phyloP scores from a whole-genome alignment of 2,329 filamentous ascomycete species.

The Colletotrichum lentis region DNA sequence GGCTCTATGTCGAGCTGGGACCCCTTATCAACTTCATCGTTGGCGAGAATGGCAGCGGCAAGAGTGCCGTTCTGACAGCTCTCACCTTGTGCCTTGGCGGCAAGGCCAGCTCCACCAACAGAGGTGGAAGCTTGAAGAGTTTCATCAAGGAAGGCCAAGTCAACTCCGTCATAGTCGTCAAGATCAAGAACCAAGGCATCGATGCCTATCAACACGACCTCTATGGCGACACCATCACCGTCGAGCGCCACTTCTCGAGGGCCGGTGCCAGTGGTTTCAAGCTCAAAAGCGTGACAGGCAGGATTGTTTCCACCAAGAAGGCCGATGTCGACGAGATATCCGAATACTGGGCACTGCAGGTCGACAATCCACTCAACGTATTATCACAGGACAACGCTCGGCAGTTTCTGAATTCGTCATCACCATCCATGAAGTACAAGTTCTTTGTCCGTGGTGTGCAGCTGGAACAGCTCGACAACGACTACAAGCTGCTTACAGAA shows the following conservation, averaged over 20 bases:
- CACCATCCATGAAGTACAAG: constrained; percentile 86
- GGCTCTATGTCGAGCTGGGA: constrained; percentile 83
- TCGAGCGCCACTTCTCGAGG: constrained; percentile 88
- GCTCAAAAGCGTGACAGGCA: constrained; percentile 76
- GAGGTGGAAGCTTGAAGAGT: constrained; percentile 85
- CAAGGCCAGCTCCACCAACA: constrained; percentile 91
- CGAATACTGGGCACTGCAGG: constrained; percentile 91
- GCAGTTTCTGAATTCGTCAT: constrained; percentile 88
- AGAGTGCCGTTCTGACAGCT: constrained; percentile 93
- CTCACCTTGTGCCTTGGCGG: constrained; percentile 94
- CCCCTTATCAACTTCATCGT: constrained; percentile 98
- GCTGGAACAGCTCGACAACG: constrained; percentile 87
- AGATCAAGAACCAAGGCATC: constrained; percentile 88
- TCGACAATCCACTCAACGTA: constrained; percentile 96
- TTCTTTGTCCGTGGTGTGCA: constrained; percentile 97
- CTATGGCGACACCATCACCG: constrained; percentile 84
- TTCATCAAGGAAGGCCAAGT: constrained; percentile 92
- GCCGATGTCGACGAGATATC: constrained; percentile 89
- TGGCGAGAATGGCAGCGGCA: constrained; percentile 96
- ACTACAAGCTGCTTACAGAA: constrained; percentile 86
- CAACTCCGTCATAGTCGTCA: constrained; percentile 77
- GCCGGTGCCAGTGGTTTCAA: constrained; percentile 83
- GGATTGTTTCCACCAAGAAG: constrained; percentile 81
- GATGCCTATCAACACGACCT: constrained; percentile 83
- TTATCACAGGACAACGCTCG: constrained; percentile 94